Percentiles rank a stretch among this genome's conserved stretches.
These are phyloP conservation scores for Gilbertella persicaria DNA, from an alignment of 371 early-diverging fungal genomes.

Conservation along the genomic window DNA sequence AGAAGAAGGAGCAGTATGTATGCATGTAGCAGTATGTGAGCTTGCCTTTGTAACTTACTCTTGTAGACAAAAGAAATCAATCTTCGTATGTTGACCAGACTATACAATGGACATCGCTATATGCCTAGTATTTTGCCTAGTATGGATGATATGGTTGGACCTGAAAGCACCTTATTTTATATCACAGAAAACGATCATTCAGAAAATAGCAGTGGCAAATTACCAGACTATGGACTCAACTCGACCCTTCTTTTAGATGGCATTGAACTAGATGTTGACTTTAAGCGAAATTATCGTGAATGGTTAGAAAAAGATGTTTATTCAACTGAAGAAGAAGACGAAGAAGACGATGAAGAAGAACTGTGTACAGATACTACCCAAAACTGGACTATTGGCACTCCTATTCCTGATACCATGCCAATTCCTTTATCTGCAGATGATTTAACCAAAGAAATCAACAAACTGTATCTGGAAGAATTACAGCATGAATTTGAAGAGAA, in stretches of 20 bases:
- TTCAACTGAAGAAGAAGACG: conserved; percentile 13
- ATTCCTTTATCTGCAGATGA: conserved; percentile 18
- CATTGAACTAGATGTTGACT: conserved; percentile 48
- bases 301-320: conserved; percentile 72
- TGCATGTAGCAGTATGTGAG: neutral
- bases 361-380: neutral
- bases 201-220: conserved; percentile 4
- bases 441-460: conserved; percentile 25
- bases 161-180: conserved; percentile 12
- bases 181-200: neutral
- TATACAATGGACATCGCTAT: conserved; percentile 68
- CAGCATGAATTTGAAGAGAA: conserved; percentile 26
- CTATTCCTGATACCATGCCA: conserved; percentile 16
- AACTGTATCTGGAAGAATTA: conserved; percentile 32
- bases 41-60: neutral
- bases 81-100: conserved; percentile 59
- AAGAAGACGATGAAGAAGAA: conserved; percentile 7
- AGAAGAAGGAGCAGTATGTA: conserved; percentile 58
- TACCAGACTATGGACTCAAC: conserved; percentile 22
- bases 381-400: conserved; percentile 13
- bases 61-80: conserved; percentile 64
- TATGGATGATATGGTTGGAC: conserved; percentile 30
- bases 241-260: conserved; percentile 21
- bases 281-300: conserved; percentile 60
- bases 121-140: conserved; percentile 45